Evolutionary conservation across 106 monocot genomes (phyloP), one percentile per base, ranked within the genome.

Genomic region (Dendrobium nobile): DNA sequence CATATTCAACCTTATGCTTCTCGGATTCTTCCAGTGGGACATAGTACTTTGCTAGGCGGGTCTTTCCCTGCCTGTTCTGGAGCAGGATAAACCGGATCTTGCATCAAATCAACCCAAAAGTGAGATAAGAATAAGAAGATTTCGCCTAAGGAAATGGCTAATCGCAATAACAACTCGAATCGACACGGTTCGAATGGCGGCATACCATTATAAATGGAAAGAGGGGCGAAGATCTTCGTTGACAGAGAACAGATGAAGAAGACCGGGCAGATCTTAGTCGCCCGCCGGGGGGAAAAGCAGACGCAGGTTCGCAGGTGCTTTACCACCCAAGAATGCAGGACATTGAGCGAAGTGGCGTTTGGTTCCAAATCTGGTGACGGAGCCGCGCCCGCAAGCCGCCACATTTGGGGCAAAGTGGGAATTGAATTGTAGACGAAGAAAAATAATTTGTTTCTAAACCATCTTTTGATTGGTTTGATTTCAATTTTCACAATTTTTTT

Each of bases 1-100:
- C 97, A 82, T 90, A 94, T 79, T 97, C 97, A 80, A 94, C 94
- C 84, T 89, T 97, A 85, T 97, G 97, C 89, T 97, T 97, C 97
- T 97, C 97, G 17, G 97, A 97, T 64, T 97, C 97, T 78, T 97
- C 97, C 44, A 97, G 88, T 18, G 97, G 94, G 18, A 94, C 87
- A 68, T 97, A 97, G 83, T 97, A 97, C 78, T 97, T 97, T 19
- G 94, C 97, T 54, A 97, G 94, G 64, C 97, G 92, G 61, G 97
- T 97, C 92, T 97, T 97, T 9, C 97, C 97, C 88, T 97, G 97
- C 81, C 97, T 81, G 54, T 97, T 97, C 82, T 97, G 97, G 48
- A 97, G 89, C 85, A 97, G 77, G 41, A 97, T 97, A 85, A 97
- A 97, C 54, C 97, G 94, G 88, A 97, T 97, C 97, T 97, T 92